Evolutionary conservation across 1,284 basidiomycete species (phyloP).

Genomic region (Ustilago nuda): DNA sequence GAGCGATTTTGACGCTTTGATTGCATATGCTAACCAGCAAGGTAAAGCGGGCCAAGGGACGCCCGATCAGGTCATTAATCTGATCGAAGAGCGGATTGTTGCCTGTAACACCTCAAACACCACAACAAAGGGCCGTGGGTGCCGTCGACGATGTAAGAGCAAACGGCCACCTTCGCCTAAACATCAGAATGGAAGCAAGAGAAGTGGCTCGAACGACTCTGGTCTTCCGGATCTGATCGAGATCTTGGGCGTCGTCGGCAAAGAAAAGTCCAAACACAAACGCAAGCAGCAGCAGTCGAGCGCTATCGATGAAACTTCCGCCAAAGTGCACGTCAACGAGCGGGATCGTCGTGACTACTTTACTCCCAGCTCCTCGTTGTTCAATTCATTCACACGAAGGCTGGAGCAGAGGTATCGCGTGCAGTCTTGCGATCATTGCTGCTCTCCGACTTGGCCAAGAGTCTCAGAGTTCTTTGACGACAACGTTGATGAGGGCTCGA

Average conservation of each 20-base stretch:
- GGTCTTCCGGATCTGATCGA: constrained; percentile 62
- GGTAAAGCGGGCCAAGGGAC: constrained; percentile 31
- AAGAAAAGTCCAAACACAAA: constrained; percentile 69
- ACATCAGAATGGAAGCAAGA: neutral
- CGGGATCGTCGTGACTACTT: constrained; percentile 69
- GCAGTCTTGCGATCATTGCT: constrained; percentile 26
- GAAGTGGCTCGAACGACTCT: neutral
- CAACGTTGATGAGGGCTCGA: neutral
- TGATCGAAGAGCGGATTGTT: constrained; percentile 25
- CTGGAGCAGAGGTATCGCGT: constrained; percentile 46
- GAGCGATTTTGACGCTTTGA: constrained; percentile 67
- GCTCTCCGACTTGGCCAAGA: constrained; percentile 17
- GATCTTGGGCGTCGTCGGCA: constrained; percentile 69
- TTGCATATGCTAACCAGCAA: constrained; percentile 62
- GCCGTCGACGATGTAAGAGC: constrained; percentile 5
- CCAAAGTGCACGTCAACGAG: constrained; percentile 66
- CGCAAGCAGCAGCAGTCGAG: constrained; percentile 58
- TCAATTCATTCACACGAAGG: constrained; percentile 57
- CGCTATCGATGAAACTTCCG: constrained; percentile 6
- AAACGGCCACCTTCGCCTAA: constrained; percentile 2
- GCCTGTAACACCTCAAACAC: neutral
- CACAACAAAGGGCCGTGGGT: neutral
- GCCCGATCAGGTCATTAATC: constrained; percentile 32
- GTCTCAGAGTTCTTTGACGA: constrained; percentile 16
- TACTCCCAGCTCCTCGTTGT: constrained; percentile 65